Evolutionary conservation across 2,329 filamentous ascomycete genomes (phyloP).

Genomic region (Fusarium musae): DNA sequence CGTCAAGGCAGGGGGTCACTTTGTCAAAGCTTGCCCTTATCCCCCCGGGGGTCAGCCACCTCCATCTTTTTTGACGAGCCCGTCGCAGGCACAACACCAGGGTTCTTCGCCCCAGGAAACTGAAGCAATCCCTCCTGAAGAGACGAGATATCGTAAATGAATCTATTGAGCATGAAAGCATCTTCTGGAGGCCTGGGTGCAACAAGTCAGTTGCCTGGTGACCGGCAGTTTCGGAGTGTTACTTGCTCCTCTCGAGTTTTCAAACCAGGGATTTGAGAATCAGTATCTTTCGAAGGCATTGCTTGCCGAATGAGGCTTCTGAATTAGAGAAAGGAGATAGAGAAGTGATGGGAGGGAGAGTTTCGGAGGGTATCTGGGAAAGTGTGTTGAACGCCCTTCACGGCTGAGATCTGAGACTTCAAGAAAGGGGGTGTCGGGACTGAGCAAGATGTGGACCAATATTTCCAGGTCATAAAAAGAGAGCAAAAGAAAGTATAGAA

Average conservation of each 20-base stretch:
- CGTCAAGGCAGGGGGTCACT: background rate
- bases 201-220: background rate
- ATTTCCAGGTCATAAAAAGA: background rate
- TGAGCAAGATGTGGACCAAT: background rate
- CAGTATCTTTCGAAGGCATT: background rate
- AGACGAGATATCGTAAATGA: slow-evolving; percentile 17
- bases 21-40: background rate
- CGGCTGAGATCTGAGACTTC: background rate
- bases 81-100: fast-evolving
- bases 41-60: too few relatives aligned
- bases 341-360: background rate
- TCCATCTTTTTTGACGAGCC: background rate
- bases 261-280: fast-evolving
- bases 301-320: fast-evolving
- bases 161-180: slow-evolving; percentile 2
- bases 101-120: fast-evolving
- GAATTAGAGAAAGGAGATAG: fast-evolving
- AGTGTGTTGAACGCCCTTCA: background rate
- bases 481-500: too few relatives aligned
- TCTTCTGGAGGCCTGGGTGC: background rate
- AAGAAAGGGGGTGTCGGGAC: background rate
- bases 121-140: slow-evolving; percentile 22
- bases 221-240: background rate
- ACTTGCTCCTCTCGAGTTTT: background rate
- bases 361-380: too few relatives aligned